These are phyloP conservation scores for Saturnispora halmiae DNA, from an alignment of 805 yeast genomes.

Conservation along the genomic window DNA sequence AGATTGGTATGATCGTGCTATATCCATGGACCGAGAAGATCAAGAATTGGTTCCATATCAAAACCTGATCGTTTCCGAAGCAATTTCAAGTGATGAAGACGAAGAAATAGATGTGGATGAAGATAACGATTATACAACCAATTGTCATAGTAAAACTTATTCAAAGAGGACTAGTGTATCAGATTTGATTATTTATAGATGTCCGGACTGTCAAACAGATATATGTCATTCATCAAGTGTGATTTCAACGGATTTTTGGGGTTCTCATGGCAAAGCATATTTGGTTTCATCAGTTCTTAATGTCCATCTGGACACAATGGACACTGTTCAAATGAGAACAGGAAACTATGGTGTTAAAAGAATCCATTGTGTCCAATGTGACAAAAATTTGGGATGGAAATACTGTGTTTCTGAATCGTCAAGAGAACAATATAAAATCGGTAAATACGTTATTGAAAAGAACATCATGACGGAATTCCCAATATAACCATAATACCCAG, in stretches of 20 bases:
- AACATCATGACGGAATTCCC: conserved; percentile 11
- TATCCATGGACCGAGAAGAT: conserved; percentile 3
- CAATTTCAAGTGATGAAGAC: not conserved
- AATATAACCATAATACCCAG: not conserved
- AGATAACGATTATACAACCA: conserved; percentile 3
- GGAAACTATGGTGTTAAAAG: conserved; percentile 27
- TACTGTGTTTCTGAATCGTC: conserved; percentile 25
- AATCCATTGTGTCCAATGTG: conserved; percentile 27
- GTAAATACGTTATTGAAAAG: conserved; percentile 29
- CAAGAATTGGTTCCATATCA: conserved; percentile 3
- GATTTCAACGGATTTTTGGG: conserved; percentile 29
- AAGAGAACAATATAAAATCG: conserved; percentile 27
- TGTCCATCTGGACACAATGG: conserved; percentile 16
- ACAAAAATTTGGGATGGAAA: conserved; percentile 27
- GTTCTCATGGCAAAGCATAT: conserved; percentile 28
- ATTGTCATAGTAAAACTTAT: not conserved
- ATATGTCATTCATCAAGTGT: conserved; percentile 24
- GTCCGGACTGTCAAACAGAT: conserved; percentile 29
- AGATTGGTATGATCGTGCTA: too few relatives aligned
- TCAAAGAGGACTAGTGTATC: not conserved
- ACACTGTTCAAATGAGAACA: conserved; percentile 26
- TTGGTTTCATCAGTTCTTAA: conserved; percentile 28
- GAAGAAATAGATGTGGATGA: conserved; percentile 2
- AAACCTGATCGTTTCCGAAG: not conserved
- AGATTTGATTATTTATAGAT: conserved; percentile 17